These are phyloP conservation scores for Cytospora mali DNA, from an alignment of 2,329 filamentous ascomycete species.

Conservation along the genomic window DNA sequence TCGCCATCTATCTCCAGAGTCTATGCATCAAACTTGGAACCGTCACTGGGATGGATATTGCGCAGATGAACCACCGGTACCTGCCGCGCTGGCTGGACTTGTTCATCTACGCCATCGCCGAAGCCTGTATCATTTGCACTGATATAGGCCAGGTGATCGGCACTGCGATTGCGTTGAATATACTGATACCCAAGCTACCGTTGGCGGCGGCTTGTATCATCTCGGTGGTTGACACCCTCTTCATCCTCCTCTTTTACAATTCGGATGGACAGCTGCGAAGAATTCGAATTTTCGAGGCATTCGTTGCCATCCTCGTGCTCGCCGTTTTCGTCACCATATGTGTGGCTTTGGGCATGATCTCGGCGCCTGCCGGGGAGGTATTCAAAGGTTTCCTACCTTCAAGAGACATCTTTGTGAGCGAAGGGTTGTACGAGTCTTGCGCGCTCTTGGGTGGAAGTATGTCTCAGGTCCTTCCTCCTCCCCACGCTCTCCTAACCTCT, in stretches of 20 bases:
- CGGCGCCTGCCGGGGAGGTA: constrained; percentile 56
- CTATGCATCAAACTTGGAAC: constrained; percentile 69
- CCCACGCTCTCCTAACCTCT: not conserved
- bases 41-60: constrained; percentile 66
- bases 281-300: constrained; percentile 61
- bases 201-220: constrained; percentile 67
- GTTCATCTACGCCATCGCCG: constrained; percentile 61
- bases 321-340: constrained; percentile 67
- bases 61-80: constrained; percentile 63
- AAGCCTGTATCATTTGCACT: constrained; percentile 67
- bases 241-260: constrained; percentile 65
- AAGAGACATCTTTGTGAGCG: constrained; percentile 54
- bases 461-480: not conserved
- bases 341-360: constrained; percentile 63
- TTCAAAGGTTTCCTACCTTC: constrained; percentile 66
- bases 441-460: constrained; percentile 69
- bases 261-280: constrained; percentile 59
- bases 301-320: constrained; percentile 61
- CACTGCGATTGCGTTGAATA: constrained; percentile 67
- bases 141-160: constrained; percentile 69
- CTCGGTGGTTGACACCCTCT: constrained; percentile 66
- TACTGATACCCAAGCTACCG: constrained; percentile 62
- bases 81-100: constrained; percentile 64
- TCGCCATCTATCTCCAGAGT: constrained; percentile 65
- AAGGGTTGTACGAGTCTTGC: constrained; percentile 65